A percentile compares a stretch with the other conserved stretches of the same genome.
These are phyloP conservation scores for Rhynchospora tenuis DNA, from an alignment of 176 grass and related monocot species.

Conservation along the genomic window DNA sequence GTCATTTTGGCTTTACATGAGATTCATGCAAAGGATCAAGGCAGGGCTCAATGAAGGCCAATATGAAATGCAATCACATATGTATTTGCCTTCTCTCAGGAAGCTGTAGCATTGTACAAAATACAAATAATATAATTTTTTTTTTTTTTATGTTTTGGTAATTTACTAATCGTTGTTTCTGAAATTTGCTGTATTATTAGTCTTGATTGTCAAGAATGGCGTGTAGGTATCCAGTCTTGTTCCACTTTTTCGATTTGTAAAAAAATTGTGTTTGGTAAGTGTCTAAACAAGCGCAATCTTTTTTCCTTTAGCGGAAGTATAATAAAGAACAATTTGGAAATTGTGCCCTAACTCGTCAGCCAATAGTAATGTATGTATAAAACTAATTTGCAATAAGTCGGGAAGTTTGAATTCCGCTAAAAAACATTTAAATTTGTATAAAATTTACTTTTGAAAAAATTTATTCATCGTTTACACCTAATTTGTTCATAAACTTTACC, in stretches of 20 bases:
- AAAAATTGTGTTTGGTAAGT: neutral
- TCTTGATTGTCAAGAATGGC: neutral
- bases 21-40: neutral
- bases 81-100: neutral
- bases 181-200: neutral
- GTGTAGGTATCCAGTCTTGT: neutral
- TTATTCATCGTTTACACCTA: too few relatives aligned
- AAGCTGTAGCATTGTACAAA: neutral
- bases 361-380: too few relatives aligned
- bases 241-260: neutral
- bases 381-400: neutral
- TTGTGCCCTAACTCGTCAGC: too few relatives aligned
- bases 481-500: too few relatives aligned
- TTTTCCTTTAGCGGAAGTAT: neutral
- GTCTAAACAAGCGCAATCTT: neutral
- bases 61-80: neutral
- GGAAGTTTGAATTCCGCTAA: neutral
- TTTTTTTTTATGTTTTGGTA: neutral
- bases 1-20: neutral
- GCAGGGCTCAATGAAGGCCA: neutral
- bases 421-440: too few relatives aligned
- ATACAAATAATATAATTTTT: neutral
- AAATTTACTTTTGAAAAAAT: too few relatives aligned
- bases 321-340: too few relatives aligned
- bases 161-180: neutral